These are phyloP conservation scores for Aspergillus udagawae DNA, from an alignment of 2,329 filamentous ascomycete species.

Conservation along the genomic window DNA sequence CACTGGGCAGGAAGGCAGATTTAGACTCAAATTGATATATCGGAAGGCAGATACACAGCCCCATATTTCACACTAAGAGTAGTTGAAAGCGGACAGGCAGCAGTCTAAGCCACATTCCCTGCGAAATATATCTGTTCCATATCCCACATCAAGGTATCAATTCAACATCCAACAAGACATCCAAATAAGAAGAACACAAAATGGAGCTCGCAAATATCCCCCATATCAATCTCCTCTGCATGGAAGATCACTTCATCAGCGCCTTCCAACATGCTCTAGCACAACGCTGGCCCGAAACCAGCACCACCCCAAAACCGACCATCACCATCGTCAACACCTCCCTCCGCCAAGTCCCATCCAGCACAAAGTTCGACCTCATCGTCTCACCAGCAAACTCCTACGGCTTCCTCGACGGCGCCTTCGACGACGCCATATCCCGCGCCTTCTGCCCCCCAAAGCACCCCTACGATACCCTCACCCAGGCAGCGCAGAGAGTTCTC, in stretches of 20 bases:
- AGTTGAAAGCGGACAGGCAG: neutral
- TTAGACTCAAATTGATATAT: no score
- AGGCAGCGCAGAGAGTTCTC: conserved; percentile 41
- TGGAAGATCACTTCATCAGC: conserved; percentile 33
- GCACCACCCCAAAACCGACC: conserved; percentile 34
- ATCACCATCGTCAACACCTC: conserved; percentile 30
- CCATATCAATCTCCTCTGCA: conserved; percentile 42
- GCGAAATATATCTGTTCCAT: neutral
- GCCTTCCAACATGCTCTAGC: conserved; percentile 40
- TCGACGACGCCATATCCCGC: conserved; percentile 53
- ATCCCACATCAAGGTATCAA: neutral
- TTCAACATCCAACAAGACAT: neutral
- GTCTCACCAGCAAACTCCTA: conserved; percentile 56
- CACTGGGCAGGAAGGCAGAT: no score
- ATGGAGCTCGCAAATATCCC: conserved; percentile 33
- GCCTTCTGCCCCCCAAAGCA: conserved; percentile 39
- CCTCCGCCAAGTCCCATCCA: conserved; percentile 36
- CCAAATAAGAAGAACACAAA: neutral
- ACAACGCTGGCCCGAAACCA: conserved; percentile 28
- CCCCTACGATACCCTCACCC: conserved; percentile 48
- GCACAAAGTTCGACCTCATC: conserved; percentile 44
- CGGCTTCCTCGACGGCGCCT: conserved; percentile 51
- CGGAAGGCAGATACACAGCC: no score
- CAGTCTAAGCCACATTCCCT: neutral
- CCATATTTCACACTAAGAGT: neutral